Evolutionary conservation across 805 yeast genomes (phyloP).

Genomic region (Metschnikowia hibisci): DNA sequence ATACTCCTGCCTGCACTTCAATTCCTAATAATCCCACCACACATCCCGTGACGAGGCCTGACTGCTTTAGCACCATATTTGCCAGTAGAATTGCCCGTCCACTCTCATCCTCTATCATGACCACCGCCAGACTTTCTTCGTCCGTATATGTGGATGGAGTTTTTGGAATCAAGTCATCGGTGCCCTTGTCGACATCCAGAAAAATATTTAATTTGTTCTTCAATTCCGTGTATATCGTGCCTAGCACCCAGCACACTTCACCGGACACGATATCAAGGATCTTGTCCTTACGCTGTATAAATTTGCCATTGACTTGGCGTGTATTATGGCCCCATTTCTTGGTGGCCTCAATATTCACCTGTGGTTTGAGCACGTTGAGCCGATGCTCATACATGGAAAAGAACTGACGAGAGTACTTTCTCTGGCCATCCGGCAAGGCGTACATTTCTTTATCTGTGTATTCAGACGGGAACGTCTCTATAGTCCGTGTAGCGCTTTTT

Average conservation of each 20-base stretch:
- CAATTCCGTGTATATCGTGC: conserved; percentile 83
- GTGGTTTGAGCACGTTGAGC: conserved; percentile 26
- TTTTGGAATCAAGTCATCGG: conserved; percentile 47
- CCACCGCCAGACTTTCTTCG: conserved; percentile 48
- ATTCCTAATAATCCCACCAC: conserved; percentile 83
- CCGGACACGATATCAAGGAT: conserved; percentile 59
- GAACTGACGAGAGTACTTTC: conserved; percentile 39
- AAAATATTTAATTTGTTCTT: conserved; percentile 80
- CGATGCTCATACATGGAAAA: conserved; percentile 43
- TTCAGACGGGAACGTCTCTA: conserved; percentile 1
- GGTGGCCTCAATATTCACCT: conserved; percentile 32
- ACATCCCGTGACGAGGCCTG: conserved; percentile 81
- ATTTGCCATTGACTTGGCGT: conserved; percentile 30
- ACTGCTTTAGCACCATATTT: conserved; percentile 50
- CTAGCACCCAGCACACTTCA: conserved; percentile 74
- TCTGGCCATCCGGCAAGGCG: conserved; percentile 16
- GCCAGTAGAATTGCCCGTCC: conserved; percentile 75
- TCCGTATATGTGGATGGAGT: conserved; percentile 32
- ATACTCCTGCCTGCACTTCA: conserved; percentile 77
- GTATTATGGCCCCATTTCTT: conserved; percentile 54
- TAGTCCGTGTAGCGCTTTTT: background rate
- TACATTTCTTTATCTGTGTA: conserved; percentile 19
- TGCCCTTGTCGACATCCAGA: conserved; percentile 66
- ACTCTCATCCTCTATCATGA: conserved; percentile 85
- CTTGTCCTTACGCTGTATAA: conserved; percentile 32